These are phyloP conservation scores for Gloeostereum incarnatum DNA, from an alignment of 768 basidiomycete species.

Conservation along the genomic window DNA sequence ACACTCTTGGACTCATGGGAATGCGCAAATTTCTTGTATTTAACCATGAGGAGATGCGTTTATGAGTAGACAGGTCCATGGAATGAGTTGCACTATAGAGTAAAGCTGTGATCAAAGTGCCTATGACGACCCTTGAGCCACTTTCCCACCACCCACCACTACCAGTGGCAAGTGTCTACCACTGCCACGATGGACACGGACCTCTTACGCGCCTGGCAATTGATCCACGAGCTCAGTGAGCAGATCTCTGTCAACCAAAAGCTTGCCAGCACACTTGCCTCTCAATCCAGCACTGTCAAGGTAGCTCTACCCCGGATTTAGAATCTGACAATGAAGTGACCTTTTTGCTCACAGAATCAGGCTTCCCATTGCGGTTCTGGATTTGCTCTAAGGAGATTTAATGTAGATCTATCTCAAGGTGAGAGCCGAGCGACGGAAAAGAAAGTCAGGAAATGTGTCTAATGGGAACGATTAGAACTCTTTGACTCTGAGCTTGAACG, in stretches of 20 bases:
- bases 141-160: too few relatives aligned
- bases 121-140: too few relatives aligned
- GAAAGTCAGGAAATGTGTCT: conserved; percentile 22
- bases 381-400: conserved; percentile 74
- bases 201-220: conserved; percentile 65
- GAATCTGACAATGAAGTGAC: neutral
- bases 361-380: conserved; percentile 64
- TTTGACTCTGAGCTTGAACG: conserved; percentile 93
- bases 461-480: conserved; percentile 54
- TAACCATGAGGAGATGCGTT: too few relatives aligned
- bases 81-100: too few relatives aligned
- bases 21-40: too few relatives aligned
- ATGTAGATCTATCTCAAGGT: conserved; percentile 85
- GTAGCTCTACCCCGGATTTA: conserved; percentile 27
- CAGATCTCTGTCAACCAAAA: conserved; percentile 80
- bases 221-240: conserved; percentile 75
- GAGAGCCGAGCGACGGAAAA: conserved; percentile 9
- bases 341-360: conserved; percentile 46
- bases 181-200: conserved; percentile 49
- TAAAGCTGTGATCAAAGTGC: too few relatives aligned
- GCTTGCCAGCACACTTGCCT: conserved; percentile 56
- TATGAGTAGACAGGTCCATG: too few relatives aligned
- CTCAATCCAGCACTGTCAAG: conserved; percentile 66
- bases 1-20: too few relatives aligned
- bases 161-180: neutral